Base-by-base conservation (phyloP, 495 filamentous ascomycete genomes). In the Clohesyomyces aquaticus region DNA sequence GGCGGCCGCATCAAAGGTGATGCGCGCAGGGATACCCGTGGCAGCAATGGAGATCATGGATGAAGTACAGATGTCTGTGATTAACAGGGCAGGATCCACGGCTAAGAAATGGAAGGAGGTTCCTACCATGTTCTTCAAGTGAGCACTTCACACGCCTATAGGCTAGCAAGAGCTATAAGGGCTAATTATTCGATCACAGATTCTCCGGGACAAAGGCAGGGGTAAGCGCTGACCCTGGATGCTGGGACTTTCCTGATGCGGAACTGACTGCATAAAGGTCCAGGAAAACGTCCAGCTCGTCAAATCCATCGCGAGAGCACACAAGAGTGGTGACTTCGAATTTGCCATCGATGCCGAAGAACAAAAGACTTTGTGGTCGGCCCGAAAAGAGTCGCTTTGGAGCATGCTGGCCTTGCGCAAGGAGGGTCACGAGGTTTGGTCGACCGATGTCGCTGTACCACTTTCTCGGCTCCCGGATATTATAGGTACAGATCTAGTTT, bases 391-490 rank as follows among this genome's bases (percentile, higher is more conserved):
- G 70, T 83, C 83, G 4, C 74, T 91, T 12, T 92, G 89, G 89
- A 86, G 82, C 19, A 89, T 91, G 81, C 76, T 91, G 50, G 85
- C 89, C 3, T 75, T 91, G 67, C 76, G 85, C 71, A 75, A 80
- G 55, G 78, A 82, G 46, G 83, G 87, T 75, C 35, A 62, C 16
- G 70, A 71, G 32, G 79, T 88, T 25, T 89, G 85, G 84, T 84
- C 82, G 14, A 96, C 93, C 9, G 93, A 97, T 75, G 92, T 95
- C 12, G 89, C 92, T 0, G 93, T 97, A 8, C 93, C 93, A 0
- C 83, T 97, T 50, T 92, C 88, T 57, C 77, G 91, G 45, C 79
- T 97, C 21, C 88, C 91, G 2, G 92, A 96, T 74, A 90, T 96
- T 41, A 93, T 96, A 57, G 85, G 82, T 77, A 76, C 29, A 76